These are phyloP conservation scores for Ophiostoma ulmi DNA, from an alignment of 2,329 filamentous ascomycete species.

Conservation along the genomic window DNA sequence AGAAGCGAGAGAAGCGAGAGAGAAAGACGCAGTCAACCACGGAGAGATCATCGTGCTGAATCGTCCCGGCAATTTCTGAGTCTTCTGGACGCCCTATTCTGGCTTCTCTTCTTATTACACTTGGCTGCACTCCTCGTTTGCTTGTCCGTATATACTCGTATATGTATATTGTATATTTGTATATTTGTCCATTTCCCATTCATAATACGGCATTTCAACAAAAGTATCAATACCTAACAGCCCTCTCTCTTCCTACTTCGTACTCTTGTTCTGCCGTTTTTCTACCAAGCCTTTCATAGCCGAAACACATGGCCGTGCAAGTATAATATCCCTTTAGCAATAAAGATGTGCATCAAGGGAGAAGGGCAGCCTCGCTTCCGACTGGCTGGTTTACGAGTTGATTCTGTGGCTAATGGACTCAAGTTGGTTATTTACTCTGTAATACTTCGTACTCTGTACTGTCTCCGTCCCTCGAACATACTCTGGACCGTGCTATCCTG, in stretches of 20 bases:
- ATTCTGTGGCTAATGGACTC: background rate
- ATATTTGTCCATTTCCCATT: background rate
- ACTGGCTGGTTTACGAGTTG: constrained; percentile 5
- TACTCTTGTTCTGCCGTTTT: background rate
- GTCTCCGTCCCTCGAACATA: background rate
- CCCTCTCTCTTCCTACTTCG: background rate
- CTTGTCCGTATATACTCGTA: background rate
- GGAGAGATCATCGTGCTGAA: background rate
- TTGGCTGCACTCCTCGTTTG: background rate
- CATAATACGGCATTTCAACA: background rate
- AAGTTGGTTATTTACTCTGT: background rate
- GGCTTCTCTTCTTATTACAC: background rate
- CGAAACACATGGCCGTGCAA: background rate
- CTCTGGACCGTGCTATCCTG: background rate
- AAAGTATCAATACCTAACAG: background rate
- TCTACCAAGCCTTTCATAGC: background rate
- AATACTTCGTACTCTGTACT: background rate
- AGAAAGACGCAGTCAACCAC: background rate
- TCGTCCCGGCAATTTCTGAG: background rate
- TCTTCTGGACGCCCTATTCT: background rate
- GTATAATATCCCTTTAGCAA: background rate
- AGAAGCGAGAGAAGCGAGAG: background rate
- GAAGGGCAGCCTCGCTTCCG: background rate
- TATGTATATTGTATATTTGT: too few relatives aligned
- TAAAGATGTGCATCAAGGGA: background rate